Conservation (phyloP, 2,329 filamentous ascomycete genomes). For the Davidsoniella eucalypti region DNA sequence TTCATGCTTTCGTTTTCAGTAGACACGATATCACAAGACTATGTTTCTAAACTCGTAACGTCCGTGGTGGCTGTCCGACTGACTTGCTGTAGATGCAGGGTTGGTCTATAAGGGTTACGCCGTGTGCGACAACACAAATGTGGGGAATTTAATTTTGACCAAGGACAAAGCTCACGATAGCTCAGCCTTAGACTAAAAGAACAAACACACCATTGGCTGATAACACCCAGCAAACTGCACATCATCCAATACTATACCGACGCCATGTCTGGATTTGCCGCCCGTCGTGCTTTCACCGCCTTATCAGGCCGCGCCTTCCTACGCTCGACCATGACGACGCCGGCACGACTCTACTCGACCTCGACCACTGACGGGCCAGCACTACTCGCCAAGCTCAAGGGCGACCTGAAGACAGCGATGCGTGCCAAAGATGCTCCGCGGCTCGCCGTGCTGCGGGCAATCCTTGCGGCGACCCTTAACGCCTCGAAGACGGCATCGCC, state of each 20-base stretch:
- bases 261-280: conserved; percentile 13
- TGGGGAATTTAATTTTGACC: too few relatives aligned
- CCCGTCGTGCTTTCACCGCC: conserved; percentile 7
- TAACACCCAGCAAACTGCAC: neutral
- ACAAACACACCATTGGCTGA: too few relatives aligned
- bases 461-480: conserved; percentile 57
- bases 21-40: too few relatives aligned
- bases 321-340: neutral
- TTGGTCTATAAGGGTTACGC: too few relatives aligned
- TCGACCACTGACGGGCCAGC: conserved; percentile 23
- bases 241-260: conserved; percentile 3
- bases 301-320: neutral
- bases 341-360: conserved; percentile 11
- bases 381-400: conserved; percentile 36
- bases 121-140: too few relatives aligned
- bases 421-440: conserved; percentile 45
- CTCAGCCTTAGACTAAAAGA: too few relatives aligned
- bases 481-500: conserved; percentile 56
- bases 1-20: too few relatives aligned
- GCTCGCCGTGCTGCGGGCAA: conserved; percentile 49
- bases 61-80: too few relatives aligned
- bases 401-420: conserved; percentile 51
- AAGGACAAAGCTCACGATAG: too few relatives aligned
- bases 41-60: too few relatives aligned
- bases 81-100: too few relatives aligned